phyloP scores from a whole-genome alignment of 2,329 filamentous ascomycete genomes.

The Dryadomyces sulphureus region DNA sequence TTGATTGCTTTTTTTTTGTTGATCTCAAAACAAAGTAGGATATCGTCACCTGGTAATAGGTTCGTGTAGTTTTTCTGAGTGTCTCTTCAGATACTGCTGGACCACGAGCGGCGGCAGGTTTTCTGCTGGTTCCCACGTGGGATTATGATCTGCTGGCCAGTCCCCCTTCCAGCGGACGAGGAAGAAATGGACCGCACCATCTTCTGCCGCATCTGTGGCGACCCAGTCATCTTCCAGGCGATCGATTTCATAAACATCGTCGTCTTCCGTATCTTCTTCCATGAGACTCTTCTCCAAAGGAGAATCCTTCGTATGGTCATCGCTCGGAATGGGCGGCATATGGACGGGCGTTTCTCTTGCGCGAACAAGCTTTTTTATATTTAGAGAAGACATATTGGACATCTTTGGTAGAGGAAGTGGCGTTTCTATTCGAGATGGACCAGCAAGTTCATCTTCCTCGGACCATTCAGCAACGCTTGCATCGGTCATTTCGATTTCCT shows the following conservation, averaged over 20 bases:
- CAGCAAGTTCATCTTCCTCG: not conserved
- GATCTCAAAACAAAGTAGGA: not conserved
- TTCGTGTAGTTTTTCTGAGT: too few species aligned
- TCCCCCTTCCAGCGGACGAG: constrained; percentile 40
- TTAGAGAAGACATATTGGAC: not conserved
- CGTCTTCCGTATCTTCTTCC: constrained; percentile 4
- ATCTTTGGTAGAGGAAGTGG: not conserved
- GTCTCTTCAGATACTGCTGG: constrained; percentile 23
- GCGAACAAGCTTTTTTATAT: not conserved
- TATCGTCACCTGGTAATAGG: too few species aligned
- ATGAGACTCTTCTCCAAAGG: too few species aligned
- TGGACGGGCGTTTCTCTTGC: too few species aligned
- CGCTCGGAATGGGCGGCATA: too few species aligned
- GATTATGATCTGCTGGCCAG: constrained; percentile 41
- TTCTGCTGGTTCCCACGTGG: constrained; percentile 41
- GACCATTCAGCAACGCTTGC: not conserved
- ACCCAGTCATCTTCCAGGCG: constrained; percentile 21
- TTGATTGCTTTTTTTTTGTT: not conserved
- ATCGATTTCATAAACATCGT: constrained; percentile 11
- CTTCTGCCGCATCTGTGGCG: constrained; percentile 21
- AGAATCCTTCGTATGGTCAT: too few species aligned
- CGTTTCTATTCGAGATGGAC: not conserved
- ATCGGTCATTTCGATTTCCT: not conserved
- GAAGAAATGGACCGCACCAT: constrained; percentile 23
- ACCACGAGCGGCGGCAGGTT: constrained; percentile 30